Conservation (phyloP, 2,329 filamentous ascomycete species). For the Paracoccidioides lutzii region DNA sequence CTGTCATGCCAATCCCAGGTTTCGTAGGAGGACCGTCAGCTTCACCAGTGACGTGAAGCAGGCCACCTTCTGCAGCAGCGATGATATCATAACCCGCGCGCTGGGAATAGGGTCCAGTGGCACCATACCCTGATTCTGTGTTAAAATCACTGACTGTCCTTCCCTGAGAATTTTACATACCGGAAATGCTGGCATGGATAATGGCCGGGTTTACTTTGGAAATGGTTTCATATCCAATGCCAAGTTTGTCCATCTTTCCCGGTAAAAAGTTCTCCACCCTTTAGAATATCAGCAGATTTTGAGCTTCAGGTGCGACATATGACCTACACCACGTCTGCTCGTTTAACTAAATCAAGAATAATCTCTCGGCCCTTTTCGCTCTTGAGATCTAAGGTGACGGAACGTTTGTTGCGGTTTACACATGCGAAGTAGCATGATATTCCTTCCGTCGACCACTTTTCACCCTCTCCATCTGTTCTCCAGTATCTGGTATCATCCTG, state of each 20-base stretch:
- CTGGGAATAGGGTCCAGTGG: constrained; percentile 29
- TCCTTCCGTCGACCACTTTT: constrained; percentile 17
- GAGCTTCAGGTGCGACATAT: background rate
- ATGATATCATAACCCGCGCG: constrained; percentile 37
- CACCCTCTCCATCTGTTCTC: constrained; percentile 18
- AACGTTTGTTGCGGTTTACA: constrained; percentile 36
- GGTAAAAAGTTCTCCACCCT: constrained; percentile 34
- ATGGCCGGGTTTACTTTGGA: constrained; percentile 26
- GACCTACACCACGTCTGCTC: constrained; percentile 27
- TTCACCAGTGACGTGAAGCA: constrained; percentile 35
- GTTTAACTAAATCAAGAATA: constrained; percentile 23
- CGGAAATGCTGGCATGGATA: constrained; percentile 34
- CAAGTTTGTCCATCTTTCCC: constrained; percentile 30
- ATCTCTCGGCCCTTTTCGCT: constrained; percentile 18
- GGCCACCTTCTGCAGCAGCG: constrained; percentile 31
- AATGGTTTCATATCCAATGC: constrained; percentile 30
- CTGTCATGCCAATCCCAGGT: constrained; percentile 32
- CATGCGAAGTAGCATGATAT: constrained; percentile 34
- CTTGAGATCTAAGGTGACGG: constrained; percentile 25
- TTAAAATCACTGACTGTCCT: background rate
- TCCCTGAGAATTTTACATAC: constrained; percentile 8
- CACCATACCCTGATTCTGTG: constrained; percentile 23
- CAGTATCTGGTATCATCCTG: constrained; percentile 23
- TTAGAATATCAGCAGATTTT: background rate
- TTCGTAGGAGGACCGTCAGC: constrained; percentile 28